These are phyloP conservation scores for Penicillium herquei DNA, from an alignment of 495 filamentous ascomycete species.

Conservation along the genomic window DNA sequence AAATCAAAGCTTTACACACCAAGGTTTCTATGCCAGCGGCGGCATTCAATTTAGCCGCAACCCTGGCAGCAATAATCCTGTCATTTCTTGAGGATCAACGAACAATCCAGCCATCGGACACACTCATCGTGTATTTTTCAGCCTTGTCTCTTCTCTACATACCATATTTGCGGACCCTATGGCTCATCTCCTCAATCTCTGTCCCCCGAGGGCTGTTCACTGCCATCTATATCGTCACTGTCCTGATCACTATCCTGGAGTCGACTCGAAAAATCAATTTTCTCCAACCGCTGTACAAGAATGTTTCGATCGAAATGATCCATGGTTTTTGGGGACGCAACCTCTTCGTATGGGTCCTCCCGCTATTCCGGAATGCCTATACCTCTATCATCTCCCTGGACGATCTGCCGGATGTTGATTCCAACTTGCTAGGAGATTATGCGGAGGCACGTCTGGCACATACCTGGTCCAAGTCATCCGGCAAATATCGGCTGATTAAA, in stretches of 20 bases:
- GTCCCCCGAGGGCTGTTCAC: neutral
- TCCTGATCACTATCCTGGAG: neutral
- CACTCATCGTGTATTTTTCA: conserved; percentile 33
- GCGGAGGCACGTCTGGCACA: neutral
- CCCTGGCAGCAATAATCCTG: conserved; percentile 10
- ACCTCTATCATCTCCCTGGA: conserved; percentile 19
- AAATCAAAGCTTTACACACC: conserved; percentile 14
- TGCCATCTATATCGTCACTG: neutral
- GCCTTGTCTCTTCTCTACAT: conserved; percentile 16
- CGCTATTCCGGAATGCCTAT: conserved; percentile 28
- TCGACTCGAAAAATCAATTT: neutral
- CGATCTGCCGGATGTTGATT: conserved; percentile 28
- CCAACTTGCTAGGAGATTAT: neutral
- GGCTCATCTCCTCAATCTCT: conserved; percentile 11
- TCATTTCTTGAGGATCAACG: conserved; percentile 37
- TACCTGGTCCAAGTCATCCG: neutral
- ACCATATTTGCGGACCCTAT: conserved; percentile 30
- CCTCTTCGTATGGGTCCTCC: conserved; percentile 33
- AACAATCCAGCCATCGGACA: conserved; percentile 29
- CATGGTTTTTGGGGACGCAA: conserved; percentile 14
- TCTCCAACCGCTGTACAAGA: neutral
- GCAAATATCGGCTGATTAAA: conserved; percentile 13
- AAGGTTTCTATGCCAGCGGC: conserved; percentile 13
- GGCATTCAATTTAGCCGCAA: conserved; percentile 14
- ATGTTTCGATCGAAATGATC: neutral